Evolutionary conservation across 345 rosid species (phyloP), one percentile per base, ranked within the genome.

Genomic region (Lumnitzera racemosa): DNA sequence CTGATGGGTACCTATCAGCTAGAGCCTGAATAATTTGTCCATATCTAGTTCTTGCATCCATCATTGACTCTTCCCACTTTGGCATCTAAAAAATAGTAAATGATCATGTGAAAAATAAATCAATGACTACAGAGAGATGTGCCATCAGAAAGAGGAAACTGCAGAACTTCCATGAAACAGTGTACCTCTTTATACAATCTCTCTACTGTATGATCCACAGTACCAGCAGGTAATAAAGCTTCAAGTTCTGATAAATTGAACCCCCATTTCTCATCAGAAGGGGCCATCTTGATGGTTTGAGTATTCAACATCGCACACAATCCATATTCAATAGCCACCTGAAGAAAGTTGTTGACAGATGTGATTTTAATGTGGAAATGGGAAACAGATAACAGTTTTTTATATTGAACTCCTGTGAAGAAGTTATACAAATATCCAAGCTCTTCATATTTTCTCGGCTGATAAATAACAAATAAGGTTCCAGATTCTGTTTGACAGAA

Each of bases 301-400:
- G 61, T 24, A 59, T 77, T 90, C 72, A 94, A 20, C 89, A 86
- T 77, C 86, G 88, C 99, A 68, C 96, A 90, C 66, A 94, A 72
- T 60, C 96, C 97, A 71, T 71, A 75, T 63, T 94, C 97, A 51
- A 95, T 70, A 24, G 89, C 63, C 20, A 90, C 92, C 99, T 94
- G 74, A 49, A 16, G 24, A 54, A 24, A 8, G 58, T 59, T 46
- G 49, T 16, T n/a, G 15, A 50, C 15, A 47, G 14, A 54, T 12
- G 24, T 6, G 51, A 58, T 46, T 51, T 53, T 15, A 41, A 16
- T 46, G 25, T 51, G 3, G 0, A 0, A 51, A 11, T 52, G 17
- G 24, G 63, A 52, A 52, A 52, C 43, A 36, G 10, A 36, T 9
- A 3, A 36, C 43, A 36, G 43, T 36, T 36, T 36, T 20, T 36